Conservation (phyloP, 192 early-diverging fungal species). For the Oehlia diaphana region DNA sequence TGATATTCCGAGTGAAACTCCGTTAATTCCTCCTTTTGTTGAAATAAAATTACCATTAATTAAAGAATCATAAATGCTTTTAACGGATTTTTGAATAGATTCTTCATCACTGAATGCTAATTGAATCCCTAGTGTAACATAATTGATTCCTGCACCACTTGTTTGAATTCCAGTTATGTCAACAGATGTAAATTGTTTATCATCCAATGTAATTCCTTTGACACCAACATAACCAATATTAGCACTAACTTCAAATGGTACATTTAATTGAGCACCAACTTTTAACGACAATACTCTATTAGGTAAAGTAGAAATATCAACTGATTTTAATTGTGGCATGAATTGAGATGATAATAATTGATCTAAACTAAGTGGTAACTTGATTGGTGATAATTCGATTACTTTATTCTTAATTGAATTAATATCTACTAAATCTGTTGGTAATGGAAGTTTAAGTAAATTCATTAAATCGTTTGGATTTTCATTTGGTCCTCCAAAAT, state of each 20-base stretch:
- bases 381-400: slow-evolving; percentile 2
- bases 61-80: background rate
- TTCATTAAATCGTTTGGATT: background rate
- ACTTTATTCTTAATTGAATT: background rate
- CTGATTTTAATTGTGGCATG: background rate
- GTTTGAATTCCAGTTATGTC: background rate
- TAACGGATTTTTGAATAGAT: background rate
- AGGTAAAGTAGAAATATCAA: background rate
- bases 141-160: background rate
- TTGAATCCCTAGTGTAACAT: background rate
- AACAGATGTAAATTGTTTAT: background rate
- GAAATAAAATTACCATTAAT: background rate
- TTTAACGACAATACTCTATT: background rate
- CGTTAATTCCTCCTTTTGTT: background rate
- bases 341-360: background rate
- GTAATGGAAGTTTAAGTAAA: background rate
- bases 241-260: background rate
- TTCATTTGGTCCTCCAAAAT: background rate
- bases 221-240: background rate
- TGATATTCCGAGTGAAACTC: background rate
- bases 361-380: slow-evolving; percentile 1
- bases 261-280: background rate
- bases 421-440: background rate
- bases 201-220: background rate
- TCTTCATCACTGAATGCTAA: background rate